phyloP scores from a whole-genome alignment of 352 stramenopile genomes.

The Phytophthora ohioensis region DNA sequence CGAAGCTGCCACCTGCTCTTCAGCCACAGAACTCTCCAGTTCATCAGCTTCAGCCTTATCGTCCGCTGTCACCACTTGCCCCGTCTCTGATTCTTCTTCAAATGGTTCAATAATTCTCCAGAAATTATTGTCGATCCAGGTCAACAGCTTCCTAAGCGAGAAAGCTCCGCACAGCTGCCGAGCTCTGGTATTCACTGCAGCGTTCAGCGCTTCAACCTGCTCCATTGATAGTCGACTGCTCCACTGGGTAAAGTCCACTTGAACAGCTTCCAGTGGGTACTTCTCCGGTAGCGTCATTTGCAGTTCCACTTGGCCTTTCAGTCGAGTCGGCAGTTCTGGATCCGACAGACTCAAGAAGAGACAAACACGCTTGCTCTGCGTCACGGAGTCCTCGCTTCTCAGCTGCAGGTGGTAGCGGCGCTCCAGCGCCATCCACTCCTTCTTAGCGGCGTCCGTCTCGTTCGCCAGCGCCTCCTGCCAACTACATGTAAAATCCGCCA shows the following conservation, averaged over 20 bases:
- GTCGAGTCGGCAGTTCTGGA: constrained; percentile 59
- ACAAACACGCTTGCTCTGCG: constrained; percentile 24
- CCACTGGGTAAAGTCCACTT: constrained; percentile 67
- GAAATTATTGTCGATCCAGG: constrained; percentile 89
- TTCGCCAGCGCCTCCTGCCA: constrained; percentile 44
- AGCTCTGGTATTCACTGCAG: constrained; percentile 48
- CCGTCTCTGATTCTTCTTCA: constrained; percentile 10
- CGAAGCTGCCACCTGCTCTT: neutral
- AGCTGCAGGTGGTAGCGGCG: constrained; percentile 67
- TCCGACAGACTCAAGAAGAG: constrained; percentile 75
- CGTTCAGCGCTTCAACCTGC: constrained; percentile 49
- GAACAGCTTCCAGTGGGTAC: constrained; percentile 62
- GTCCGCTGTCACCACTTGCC: constrained; percentile 4
- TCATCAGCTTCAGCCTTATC: neutral
- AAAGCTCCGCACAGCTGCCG: constrained; percentile 56
- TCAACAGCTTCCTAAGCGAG: constrained; percentile 75
- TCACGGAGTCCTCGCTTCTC: constrained; percentile 24
- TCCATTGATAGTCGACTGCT: constrained; percentile 45
- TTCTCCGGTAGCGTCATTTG: constrained; percentile 52
- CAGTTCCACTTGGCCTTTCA: constrained; percentile 69
- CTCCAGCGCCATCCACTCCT: constrained; percentile 75
- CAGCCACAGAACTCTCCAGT: neutral
- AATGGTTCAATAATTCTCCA: constrained; percentile 45
- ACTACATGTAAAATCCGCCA: constrained; percentile 14
- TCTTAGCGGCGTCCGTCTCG: constrained; percentile 46